Evolutionary conservation across 1,284 basidiomycete genomes (phyloP), one percentile per base, ranked within the genome.

Genomic region (Microbotryum violaceum): DNA sequence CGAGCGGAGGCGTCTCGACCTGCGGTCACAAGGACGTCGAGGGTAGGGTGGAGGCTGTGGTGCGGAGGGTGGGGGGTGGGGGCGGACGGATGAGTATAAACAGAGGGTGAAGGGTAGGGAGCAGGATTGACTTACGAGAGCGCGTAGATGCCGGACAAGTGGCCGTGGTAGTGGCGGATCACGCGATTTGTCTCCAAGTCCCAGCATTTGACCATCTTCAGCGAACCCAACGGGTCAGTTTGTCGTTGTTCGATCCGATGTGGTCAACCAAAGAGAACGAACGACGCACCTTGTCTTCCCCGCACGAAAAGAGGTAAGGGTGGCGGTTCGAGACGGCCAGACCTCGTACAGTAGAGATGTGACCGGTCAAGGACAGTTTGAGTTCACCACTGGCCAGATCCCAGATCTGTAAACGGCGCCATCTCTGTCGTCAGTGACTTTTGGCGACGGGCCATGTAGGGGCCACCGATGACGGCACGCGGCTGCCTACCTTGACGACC

Each of bases 161-260:
- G 94, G 2, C 94, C 94, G 74, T 97, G 92, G 75, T 98, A 98
- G 75, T 97, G 92, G 48, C 94, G 83, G 66, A 99, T 97, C 66
- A 98, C 94, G 76, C 97, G 97, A 81, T 99, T 99, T 23, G 89
- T 87, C 77, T 99, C 96, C 58, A 99, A 78, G 74, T 99, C 94
- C 96, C 96, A 98, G 73, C 96, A 98, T 79, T 97, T 98, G 51
- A 99, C 93, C 90, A 96, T 96, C 89, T 27, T 5, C 4, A 27
- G 5, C 6, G 27, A 6, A 27, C 5, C 27, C 27, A 27, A 27
- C 27, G 27, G 27, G 27, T 27, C 27, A 27, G 27, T 27, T 27
- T 5, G 27, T 27, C 27, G 27, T 27, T 5, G 27, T 27, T 27
- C 27, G 27, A 27, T 3, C 5, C 27, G 27, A 27, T 27, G 27